Conservation (phyloP, 768 basidiomycete species). For the Lactarius vividus region DNA sequence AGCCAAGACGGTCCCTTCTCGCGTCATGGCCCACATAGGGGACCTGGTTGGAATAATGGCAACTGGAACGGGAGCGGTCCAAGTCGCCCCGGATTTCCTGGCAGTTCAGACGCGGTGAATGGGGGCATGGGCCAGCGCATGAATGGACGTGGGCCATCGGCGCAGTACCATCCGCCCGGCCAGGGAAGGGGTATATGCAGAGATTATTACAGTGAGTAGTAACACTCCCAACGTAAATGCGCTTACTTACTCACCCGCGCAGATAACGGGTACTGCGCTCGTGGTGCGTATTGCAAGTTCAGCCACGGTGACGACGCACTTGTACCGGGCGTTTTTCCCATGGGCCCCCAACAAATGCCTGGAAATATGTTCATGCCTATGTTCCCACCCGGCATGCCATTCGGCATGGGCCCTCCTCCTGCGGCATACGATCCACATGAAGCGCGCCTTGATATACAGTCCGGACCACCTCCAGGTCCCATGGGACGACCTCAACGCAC, state of each 20-base stretch:
- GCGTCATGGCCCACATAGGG: conserved; percentile 50
- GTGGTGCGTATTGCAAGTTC: conserved; percentile 86
- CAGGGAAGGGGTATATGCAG: conserved; percentile 78
- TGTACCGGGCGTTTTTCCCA: conserved; percentile 64
- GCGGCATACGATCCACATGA: conserved; percentile 76
- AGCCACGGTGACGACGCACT: conserved; percentile 91
- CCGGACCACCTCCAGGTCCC: conserved; percentile 35
- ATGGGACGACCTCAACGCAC: conserved; percentile 48
- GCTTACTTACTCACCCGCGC: conserved; percentile 20
- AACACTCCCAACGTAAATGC: conserved; percentile 8
- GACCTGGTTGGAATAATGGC: conserved; percentile 37
- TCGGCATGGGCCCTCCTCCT: conserved; percentile 46
- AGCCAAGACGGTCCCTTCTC: conserved; percentile 64
- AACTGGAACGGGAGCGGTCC: conserved; percentile 31
- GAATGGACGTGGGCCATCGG: conserved; percentile 25
- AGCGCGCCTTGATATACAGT: conserved; percentile 75
- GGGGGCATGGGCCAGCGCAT: conserved; percentile 30
- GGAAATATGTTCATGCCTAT: conserved; percentile 64
- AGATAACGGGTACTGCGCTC: conserved; percentile 91
- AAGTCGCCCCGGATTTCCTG: conserved; percentile 32
- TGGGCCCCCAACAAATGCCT: conserved; percentile 43
- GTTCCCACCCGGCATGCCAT: conserved; percentile 59
- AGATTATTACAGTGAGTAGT: conserved; percentile 83
- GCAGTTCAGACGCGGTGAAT: conserved; percentile 35
- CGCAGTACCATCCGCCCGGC: conserved; percentile 65